Conservation (phyloP, 805 yeast species). For the Cyberlindnera veronae region DNA sequence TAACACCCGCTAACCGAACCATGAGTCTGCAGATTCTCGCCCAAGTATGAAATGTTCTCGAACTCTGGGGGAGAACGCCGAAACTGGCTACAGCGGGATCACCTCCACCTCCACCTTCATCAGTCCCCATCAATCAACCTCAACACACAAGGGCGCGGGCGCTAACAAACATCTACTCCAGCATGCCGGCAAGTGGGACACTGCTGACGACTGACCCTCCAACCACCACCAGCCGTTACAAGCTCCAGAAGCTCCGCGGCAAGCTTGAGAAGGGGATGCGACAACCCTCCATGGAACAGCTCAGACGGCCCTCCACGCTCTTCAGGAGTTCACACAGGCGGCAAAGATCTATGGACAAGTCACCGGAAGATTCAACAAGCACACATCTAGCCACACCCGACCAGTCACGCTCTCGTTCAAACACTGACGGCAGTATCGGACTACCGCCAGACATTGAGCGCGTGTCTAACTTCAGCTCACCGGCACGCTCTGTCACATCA, state of each 20-base stretch:
- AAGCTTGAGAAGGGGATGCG: constrained; percentile 12
- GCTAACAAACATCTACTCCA: no score
- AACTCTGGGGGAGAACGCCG: no score
- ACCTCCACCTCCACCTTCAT: no score
- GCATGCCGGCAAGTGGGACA: no score
- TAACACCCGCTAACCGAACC: no score
- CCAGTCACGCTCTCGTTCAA: constrained; percentile 4
- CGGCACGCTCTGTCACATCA: constrained; percentile 20
- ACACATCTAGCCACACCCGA: constrained; percentile 2
- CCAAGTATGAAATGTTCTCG: no score
- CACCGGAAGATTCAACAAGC: background rate
- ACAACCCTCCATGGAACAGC: constrained; percentile 12
- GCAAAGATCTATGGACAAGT: constrained; percentile 8
- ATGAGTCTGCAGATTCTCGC: no score
- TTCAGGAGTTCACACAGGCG: constrained; percentile 11
- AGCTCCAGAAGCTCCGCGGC: constrained; percentile 10
- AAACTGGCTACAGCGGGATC: no score
- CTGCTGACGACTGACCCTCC: no score
- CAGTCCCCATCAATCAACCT: no score
- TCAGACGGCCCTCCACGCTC: constrained; percentile 10
- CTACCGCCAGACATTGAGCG: constrained; percentile 13
- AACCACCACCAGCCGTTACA: background rate
- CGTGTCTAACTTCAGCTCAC: constrained; percentile 21
- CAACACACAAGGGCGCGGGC: no score
- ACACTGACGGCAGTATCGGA: constrained; percentile 4